Percentiles rank a stretch among this genome's conserved stretches.
phyloP scores from a whole-genome alignment of 371 early-diverging fungal species.

The Funneliformis caledonium region DNA sequence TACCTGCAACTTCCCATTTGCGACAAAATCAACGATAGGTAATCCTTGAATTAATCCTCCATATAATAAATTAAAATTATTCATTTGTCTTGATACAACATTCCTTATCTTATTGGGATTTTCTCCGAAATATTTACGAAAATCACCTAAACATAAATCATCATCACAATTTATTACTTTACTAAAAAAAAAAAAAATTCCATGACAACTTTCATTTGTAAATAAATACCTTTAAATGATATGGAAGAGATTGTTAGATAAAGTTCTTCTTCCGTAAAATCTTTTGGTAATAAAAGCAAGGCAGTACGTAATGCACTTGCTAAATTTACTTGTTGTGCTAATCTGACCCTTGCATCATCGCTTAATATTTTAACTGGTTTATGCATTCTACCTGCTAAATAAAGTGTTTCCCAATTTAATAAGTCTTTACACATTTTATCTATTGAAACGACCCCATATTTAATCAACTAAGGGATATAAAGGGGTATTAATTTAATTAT shows the following conservation, averaged over 20 bases:
- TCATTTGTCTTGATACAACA: constrained; percentile 84
- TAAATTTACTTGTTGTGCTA: constrained; percentile 87
- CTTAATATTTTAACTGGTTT: constrained; percentile 92
- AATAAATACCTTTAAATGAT: constrained; percentile 67
- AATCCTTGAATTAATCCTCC: constrained; percentile 78
- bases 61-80: constrained; percentile 81
- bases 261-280: constrained; percentile 83
- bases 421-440: constrained; percentile 85
- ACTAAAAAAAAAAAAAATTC: neutral
- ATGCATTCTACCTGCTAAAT: constrained; percentile 96
- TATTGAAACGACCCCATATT: constrained; percentile 96
- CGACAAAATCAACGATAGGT: constrained; percentile 70
- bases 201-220: neutral
- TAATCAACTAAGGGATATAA: constrained; percentile 62
- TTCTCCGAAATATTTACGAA: constrained; percentile 91
- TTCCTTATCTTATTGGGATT: constrained; percentile 94
- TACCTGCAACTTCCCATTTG: constrained; percentile 60
- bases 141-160: constrained; percentile 69
- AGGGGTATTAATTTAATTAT: neutral
- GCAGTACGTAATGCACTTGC: constrained; percentile 86
- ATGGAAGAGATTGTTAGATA: constrained; percentile 85
- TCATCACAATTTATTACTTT: no score
- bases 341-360: constrained; percentile 84
- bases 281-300: constrained; percentile 80
- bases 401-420: constrained; percentile 92